Base-by-base conservation (phyloP, 768 basidiomycete genomes). In the Suillus bovinus region DNA sequence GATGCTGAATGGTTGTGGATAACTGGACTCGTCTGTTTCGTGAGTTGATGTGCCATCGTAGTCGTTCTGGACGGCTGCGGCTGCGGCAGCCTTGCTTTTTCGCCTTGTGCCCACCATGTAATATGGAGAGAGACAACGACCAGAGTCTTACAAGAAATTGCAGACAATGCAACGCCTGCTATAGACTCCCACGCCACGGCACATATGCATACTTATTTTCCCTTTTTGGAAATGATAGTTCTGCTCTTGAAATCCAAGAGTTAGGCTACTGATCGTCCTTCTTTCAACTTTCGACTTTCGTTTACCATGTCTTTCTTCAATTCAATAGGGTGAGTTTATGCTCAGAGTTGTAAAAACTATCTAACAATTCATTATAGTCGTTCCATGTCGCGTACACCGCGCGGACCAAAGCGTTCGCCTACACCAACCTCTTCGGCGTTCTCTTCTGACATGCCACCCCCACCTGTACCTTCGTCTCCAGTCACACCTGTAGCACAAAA, bases 231-330 rank as follows among this genome's bases (percentile, higher is more conserved):
- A 6, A 27, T 24, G 34, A 36, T 24, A 38, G 54, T 56, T 50
- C 49, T 50, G 27, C 49, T 50, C 47, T 49, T 34, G 33, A 34
- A 34, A 34, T 10, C 33, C 33, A 34, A 34, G n/a, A n/a, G n/a
- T n/a, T n/a, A n/a, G n/a, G 33, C 6, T 34, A 17, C 36, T 38
- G 36, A 36, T 36, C 13, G 14, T 34, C 14, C 33, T 22, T 8
- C 53, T 5, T 60, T 53, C 10, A 13, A 60, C 53, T 5, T 60
- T 31, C 10, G 13, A 60, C 11, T 34, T 20, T 34, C 46, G 10
- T 31, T 54, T 20, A 58, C 49, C 27, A 91, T 92, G 90, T 92
- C 90, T 36, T 92, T 91, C 77, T 91, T 92, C 79, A 91, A 91
- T 71, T 87, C 88, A 33, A 84, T 92, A 58, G 87, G 90, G 90